Evolutionary conservation across 495 filamentous ascomycete genomes (phyloP), one percentile per base, ranked within the genome.

Genomic region (Neohortaea acidophila): DNA sequence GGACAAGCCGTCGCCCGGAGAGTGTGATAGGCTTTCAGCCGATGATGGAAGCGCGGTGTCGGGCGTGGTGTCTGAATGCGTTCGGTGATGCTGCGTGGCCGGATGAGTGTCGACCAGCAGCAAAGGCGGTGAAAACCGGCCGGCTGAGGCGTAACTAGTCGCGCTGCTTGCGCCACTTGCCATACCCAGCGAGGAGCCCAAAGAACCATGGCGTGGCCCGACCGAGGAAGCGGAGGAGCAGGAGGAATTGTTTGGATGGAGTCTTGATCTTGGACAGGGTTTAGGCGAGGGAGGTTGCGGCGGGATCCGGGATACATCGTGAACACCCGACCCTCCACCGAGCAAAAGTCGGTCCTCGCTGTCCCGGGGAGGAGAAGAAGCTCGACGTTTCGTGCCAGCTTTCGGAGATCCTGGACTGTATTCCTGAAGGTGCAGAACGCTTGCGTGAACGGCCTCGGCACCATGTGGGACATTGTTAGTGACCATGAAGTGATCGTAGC

Each of bases 361-460:
- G 40, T 60, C 62, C 10, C 53, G 46, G 2, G 76, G 80, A 18
- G 83, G 81, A 18, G 82, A 86, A 2, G 81, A 84, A 18, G 84
- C 84, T 38, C 81, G 66, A 42, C 84, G 70, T 55, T 93, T 93
- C 55, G 79, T 60, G 44, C 82, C 66, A 57, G 69, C 28, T 49
- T 56, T 54, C 38, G 62, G 59, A 38, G 57, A 54, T 44, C 44
- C 49, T 58, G 49, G 65, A 56, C 48, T 65, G 24, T 54, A 49
- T 27, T 63, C 60, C 37, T 52, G 55, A 31, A 65, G 52, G 36
- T 59, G 53, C 30, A 65, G 49, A 26, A 59, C 51, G 42, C 51
- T 51, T 55, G 63, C 54, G 4, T 51, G 54, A 15, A 36, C 49
- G 18, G 63, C 61, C 21, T 65, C 61, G 44, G 60, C 55, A 22